Evolutionary conservation across 2,329 filamentous ascomycete species (phyloP).

Genomic region (Exutisphaerella laricina): DNA sequence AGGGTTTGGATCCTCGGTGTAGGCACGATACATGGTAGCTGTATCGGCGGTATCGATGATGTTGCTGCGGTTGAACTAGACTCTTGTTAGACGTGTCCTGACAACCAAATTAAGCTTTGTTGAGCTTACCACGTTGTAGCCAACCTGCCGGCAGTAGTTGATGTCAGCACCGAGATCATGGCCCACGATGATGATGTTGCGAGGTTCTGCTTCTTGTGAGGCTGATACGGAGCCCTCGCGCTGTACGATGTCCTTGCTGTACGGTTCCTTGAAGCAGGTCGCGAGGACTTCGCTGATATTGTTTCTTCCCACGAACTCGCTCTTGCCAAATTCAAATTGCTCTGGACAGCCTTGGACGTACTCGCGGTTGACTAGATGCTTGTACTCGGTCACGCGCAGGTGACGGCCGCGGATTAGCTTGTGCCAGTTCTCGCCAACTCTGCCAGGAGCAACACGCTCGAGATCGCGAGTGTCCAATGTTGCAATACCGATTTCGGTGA

Average conservation of each 20-base stretch:
- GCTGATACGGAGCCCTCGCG: conserved; percentile 14
- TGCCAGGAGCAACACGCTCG: conserved; percentile 52
- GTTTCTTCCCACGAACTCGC: conserved; percentile 48
- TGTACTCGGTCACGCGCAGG: conserved; percentile 67
- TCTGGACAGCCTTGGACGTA: conserved; percentile 71
- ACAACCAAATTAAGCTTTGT: too few species aligned
- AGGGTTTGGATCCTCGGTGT: conserved; percentile 48
- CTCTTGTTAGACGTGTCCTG: too few species aligned
- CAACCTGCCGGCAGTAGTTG: conserved; percentile 58
- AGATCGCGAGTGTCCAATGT: conserved; percentile 67
- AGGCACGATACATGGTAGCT: conserved; percentile 60
- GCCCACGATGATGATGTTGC: conserved; percentile 70
- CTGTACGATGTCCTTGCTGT: too few species aligned
- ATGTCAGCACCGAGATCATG: conserved; percentile 68
- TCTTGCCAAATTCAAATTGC: conserved; percentile 64
- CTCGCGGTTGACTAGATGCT: conserved; percentile 58
- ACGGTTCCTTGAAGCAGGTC: conserved; percentile 54
- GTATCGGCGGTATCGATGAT: conserved; percentile 59
- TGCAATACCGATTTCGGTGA: conserved; percentile 84
- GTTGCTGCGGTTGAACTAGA: conserved; percentile 46
- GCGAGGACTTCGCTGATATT: conserved; percentile 46
- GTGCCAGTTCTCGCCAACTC: conserved; percentile 61
- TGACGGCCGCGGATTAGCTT: conserved; percentile 63
- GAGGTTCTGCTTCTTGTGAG: conserved; percentile 30
- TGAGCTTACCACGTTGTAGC: conserved; percentile 60